Percentiles rank a stretch among this genome's conserved stretches.
Conservation (phyloP, 2,329 filamentous ascomycete species). For the Neopestalotiopsis sp. region DNA sequence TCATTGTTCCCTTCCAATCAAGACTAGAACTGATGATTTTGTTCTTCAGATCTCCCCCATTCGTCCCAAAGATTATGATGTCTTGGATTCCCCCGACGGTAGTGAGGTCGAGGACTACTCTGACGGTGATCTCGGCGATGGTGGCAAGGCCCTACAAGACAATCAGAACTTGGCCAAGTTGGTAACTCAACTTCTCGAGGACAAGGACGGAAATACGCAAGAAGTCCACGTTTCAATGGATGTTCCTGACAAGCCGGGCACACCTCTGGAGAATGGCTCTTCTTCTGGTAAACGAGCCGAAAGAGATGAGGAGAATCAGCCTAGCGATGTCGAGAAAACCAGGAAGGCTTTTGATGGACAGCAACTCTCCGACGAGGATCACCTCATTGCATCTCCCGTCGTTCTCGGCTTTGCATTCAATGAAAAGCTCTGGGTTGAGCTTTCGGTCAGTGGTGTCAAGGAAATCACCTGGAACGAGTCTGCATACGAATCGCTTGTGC, state of each 20-base stretch:
- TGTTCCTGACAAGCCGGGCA: conserved; percentile 41
- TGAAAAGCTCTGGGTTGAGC: conserved; percentile 90
- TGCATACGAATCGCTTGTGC: conserved; percentile 82
- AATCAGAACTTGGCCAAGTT: conserved; percentile 46
- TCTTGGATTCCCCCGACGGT: conserved; percentile 51
- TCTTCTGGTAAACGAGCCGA: conserved; percentile 32
- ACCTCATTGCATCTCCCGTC: conserved; percentile 81
- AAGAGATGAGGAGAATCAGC: conserved; percentile 22
- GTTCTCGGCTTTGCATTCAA: conserved; percentile 87
- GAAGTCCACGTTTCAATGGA: conserved; percentile 39
- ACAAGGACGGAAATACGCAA: conserved; percentile 44
- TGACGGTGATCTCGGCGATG: conserved; percentile 33
- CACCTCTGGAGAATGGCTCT: conserved; percentile 61
- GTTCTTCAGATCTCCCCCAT: conserved; percentile 66
- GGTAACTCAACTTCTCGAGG: conserved; percentile 58
- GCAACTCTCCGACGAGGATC: conserved; percentile 80
- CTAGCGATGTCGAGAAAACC: conserved; percentile 24
- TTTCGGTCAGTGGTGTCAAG: conserved; percentile 77
- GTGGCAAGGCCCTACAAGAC: conserved; percentile 25
- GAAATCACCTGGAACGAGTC: conserved; percentile 86
- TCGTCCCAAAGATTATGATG: conserved; percentile 71
- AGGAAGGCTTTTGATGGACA: conserved; percentile 39
- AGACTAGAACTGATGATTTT: background rate
- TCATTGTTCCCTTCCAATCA: background rate
- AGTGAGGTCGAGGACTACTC: conserved; percentile 47